Evolutionary conservation across 306 rosid genomes (phyloP), one percentile per base, ranked within the genome.

Genomic region (Psophocarpus tetragonolobus): DNA sequence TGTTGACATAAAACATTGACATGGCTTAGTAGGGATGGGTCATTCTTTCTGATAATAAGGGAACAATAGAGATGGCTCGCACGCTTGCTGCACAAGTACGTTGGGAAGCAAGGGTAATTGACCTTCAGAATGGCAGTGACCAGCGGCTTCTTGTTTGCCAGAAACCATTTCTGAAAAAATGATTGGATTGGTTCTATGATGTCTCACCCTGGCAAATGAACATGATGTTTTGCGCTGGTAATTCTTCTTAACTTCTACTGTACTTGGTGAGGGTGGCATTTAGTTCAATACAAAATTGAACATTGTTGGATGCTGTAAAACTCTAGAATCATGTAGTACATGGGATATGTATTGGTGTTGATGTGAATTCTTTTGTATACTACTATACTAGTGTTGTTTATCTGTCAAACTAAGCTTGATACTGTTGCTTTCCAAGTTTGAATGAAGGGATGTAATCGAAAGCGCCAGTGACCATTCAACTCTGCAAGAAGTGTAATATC

Each of bases 41-140:
- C 74, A 77, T 93, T 79, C 85, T 93, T 51, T 83, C 80, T 60
- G 97, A 93, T 85, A 87, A 80, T 57, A 68, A 85, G 78, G 89
- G 89, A 69, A 71, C 86, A 12, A 89, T 91, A 68, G 95, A 93
- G 86, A 85, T 91, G 90, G 98, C 88, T 8, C 95, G 97, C 63
- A 66, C 77, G 66, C 83, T 88, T 72, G 95, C 91, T 8, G 62
- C 93, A 30, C 93, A 88, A 74, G 77, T 93, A 35, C 93, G 90
- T 29, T 93, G 98, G 98, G 98, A 93, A 77, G 98, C 97, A 24
- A 87, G 98, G 90, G 82, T 91, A 85, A 91, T 93, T 66, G 97
- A 87, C 75, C 90, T 76, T 80, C 92, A 93, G 81, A 91, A 88
- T 62, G 98, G 95, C 73, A 91, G 95, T 79, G 98, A 91, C 80